These are phyloP conservation scores for Wallacemonas sp. DNA, from an alignment of 208 protist species.

Conservation along the genomic window DNA sequence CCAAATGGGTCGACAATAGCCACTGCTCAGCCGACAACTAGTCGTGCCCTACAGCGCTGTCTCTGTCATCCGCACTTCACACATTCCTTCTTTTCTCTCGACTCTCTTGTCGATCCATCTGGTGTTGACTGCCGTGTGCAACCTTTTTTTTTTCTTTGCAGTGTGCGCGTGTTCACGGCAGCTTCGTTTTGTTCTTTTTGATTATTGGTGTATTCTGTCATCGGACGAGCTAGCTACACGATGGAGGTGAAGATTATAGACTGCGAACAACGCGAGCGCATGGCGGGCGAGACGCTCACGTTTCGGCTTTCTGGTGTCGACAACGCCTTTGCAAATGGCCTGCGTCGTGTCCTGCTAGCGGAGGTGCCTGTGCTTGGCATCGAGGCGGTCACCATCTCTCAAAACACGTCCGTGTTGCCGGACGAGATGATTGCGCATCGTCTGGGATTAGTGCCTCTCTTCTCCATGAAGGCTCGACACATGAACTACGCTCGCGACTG, in stretches of 20 bases:
- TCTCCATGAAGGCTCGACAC: slow-evolving; percentile 77
- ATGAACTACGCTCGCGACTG: slow-evolving; percentile 88
- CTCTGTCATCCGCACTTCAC: no score
- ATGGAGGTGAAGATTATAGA: slow-evolving; percentile 87
- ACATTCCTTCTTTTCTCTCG: no score
- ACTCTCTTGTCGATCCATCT: not conserved
- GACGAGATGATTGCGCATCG: slow-evolving; percentile 99
- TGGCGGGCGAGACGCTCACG: slow-evolving; percentile 82
- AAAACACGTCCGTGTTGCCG: slow-evolving; percentile 96
- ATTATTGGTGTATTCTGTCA: slow-evolving; percentile 8
- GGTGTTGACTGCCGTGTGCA: no score
- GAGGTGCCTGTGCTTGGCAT: slow-evolving; percentile 98
- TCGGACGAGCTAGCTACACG: not conserved
- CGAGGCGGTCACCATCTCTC: slow-evolving; percentile 95
- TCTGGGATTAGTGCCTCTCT: slow-evolving; percentile 97
- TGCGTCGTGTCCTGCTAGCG: slow-evolving; percentile 98
- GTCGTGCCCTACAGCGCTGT: no score
- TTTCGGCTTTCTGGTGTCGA: slow-evolving; percentile 91
- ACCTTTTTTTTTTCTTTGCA: slow-evolving; percentile 4
- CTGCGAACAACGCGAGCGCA: slow-evolving; percentile 69
- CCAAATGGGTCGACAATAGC: no score
- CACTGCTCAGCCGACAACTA: no score
- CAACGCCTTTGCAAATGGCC: slow-evolving; percentile 95
- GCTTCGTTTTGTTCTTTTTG: slow-evolving; percentile 14
- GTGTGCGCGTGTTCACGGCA: not conserved